These are phyloP conservation scores for Termitomyces sp. DNA, from an alignment of 768 basidiomycete genomes.

Conservation along the genomic window DNA sequence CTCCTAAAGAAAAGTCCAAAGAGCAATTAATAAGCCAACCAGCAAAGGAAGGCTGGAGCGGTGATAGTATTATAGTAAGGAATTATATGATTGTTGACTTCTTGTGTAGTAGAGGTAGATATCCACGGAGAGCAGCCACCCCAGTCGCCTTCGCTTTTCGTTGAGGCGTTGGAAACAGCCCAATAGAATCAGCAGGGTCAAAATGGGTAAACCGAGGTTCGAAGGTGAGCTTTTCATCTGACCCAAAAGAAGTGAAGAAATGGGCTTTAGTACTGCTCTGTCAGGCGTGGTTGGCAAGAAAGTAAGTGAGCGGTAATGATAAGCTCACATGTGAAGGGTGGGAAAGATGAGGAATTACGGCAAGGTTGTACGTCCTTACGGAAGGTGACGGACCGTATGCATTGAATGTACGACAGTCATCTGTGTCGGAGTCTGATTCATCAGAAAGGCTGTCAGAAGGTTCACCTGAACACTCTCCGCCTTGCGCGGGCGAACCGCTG, in stretches of 20 bases:
- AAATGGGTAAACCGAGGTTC: constrained; percentile 8
- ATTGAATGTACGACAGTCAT: constrained; percentile 21
- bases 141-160: constrained; percentile 16
- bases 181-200: constrained; percentile 22
- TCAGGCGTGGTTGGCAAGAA: background rate
- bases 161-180: constrained; percentile 21
- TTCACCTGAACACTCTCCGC: background rate
- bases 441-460: constrained; percentile 17
- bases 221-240: constrained; percentile 15
- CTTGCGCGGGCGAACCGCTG: background rate
- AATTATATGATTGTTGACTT: background rate
- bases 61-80: background rate
- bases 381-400: constrained; percentile 2
- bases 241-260: constrained; percentile 1
- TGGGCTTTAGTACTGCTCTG: constrained; percentile 4
- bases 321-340: constrained; percentile 6
- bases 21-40: background rate
- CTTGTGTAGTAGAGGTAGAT: constrained; percentile 18
- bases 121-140: constrained; percentile 21
- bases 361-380: background rate
- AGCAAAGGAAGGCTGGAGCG: background rate
- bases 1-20: background rate
- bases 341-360: background rate
- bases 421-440: constrained; percentile 23
- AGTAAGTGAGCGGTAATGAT: background rate